Evolutionary conservation across 139 green algal species (phyloP).

Genomic region (Coccomyxa sp.): DNA sequence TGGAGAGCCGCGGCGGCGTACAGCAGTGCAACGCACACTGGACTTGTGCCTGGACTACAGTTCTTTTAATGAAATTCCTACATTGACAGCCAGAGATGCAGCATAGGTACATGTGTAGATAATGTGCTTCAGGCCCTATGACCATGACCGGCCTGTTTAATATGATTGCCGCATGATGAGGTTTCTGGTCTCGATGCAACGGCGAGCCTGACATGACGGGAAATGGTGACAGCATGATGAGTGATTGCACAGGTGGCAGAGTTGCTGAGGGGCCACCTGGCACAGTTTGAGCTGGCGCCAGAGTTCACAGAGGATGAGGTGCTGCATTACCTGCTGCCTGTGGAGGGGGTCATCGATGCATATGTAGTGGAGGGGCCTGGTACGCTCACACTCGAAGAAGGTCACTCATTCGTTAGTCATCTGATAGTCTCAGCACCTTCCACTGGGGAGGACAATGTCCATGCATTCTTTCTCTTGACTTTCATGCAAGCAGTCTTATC

Average conservation of each 20-base stretch:
- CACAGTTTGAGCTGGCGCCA: constrained; percentile 61
- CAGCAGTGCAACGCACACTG: too few species aligned
- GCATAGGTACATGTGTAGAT: too few species aligned
- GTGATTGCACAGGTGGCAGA: constrained; percentile 40
- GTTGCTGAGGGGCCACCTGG: constrained; percentile 79
- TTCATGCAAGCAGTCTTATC: too few species aligned
- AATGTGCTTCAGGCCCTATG: too few species aligned
- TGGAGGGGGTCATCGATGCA: constrained; percentile 71
- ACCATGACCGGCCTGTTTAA: too few species aligned
- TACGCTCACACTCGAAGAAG: background rate
- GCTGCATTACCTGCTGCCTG: constrained; percentile 73
- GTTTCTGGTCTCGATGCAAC: too few species aligned
- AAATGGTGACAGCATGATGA: background rate
- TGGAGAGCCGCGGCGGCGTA: background rate
- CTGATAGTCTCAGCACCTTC: background rate
- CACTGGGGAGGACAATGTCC: too few species aligned
- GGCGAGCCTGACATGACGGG: too few species aligned
- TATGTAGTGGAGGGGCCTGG: constrained; percentile 81
- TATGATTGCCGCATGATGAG: too few species aligned
- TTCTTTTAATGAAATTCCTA: background rate
- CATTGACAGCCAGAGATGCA: too few species aligned
- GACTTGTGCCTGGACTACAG: background rate
- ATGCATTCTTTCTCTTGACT: too few species aligned
- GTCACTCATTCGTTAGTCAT: background rate
- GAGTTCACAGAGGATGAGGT: constrained; percentile 81